A percentile compares a stretch with the other conserved stretches of the same genome.
Conservation (phyloP, 495 filamentous ascomycete species). For the Xylaria bambusicola region DNA sequence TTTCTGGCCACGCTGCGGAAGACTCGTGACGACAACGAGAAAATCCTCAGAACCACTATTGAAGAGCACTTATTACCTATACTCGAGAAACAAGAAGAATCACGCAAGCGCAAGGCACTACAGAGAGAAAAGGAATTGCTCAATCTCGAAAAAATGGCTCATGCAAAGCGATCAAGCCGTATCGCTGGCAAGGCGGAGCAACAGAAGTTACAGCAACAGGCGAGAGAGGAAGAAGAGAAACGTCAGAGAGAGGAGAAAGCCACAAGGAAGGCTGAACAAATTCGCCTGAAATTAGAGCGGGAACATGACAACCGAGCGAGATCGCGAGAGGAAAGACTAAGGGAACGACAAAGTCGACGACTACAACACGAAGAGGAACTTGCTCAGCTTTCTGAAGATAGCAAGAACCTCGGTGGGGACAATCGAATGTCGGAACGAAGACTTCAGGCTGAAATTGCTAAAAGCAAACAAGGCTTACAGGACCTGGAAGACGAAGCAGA, state of each 20-base stretch:
- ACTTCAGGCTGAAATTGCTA: slow-evolving; percentile 74
- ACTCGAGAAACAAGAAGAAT: slow-evolving; percentile 79
- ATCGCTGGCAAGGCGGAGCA: slow-evolving; percentile 79
- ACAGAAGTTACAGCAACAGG: slow-evolving; percentile 71
- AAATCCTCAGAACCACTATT: slow-evolving; percentile 67
- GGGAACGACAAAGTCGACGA: slow-evolving; percentile 79
- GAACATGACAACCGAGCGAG: slow-evolving; percentile 80
- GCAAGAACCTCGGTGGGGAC: slow-evolving; percentile 63
- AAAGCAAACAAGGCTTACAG: slow-evolving; percentile 69
- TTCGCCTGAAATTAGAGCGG: slow-evolving; percentile 64
- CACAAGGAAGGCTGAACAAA: slow-evolving; percentile 68
- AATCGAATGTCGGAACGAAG: slow-evolving; percentile 76
- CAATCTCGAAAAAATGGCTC: slow-evolving; percentile 80
- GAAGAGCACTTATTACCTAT: slow-evolving; percentile 77
- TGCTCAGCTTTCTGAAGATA: slow-evolving; percentile 73
- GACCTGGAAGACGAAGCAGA: slow-evolving; percentile 73
- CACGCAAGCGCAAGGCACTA: slow-evolving; percentile 65
- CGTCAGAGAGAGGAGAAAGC: slow-evolving; percentile 63
- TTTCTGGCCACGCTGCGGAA: slow-evolving; percentile 72
- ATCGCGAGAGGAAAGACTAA: slow-evolving; percentile 80
- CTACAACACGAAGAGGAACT: slow-evolving; percentile 82
- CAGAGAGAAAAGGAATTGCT: slow-evolving; percentile 78
- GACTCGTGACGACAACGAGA: slow-evolving; percentile 80
- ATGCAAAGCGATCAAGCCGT: slow-evolving; percentile 88
- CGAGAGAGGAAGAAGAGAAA: slow-evolving; percentile 71